Evolutionary conservation across 495 filamentous ascomycete species (phyloP).

Genomic region (Penicillium alfredii): DNA sequence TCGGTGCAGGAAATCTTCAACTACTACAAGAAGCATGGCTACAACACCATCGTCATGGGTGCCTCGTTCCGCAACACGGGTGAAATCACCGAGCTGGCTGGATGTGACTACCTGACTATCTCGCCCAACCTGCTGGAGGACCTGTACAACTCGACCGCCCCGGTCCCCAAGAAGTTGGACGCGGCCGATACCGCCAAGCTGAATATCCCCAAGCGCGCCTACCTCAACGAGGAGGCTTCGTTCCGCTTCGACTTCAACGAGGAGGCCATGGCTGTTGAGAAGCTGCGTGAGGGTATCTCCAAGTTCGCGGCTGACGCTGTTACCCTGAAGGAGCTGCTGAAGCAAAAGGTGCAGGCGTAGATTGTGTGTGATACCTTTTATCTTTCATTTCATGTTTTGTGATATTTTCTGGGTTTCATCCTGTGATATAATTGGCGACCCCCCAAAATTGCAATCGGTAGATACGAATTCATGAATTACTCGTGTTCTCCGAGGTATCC

Average conservation of each 20-base stretch:
- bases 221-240: slow-evolving; percentile 79
- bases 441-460: slow-evolving; percentile 30
- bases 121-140: slow-evolving; percentile 92
- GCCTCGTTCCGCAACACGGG: slow-evolving; percentile 93
- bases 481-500: too few species aligned
- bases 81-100: slow-evolving; percentile 96
- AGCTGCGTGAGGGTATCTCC: slow-evolving; percentile 97
- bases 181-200: slow-evolving; percentile 56
- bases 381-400: too few species aligned
- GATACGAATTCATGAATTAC: slow-evolving; percentile 38
- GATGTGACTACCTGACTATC: slow-evolving; percentile 98
- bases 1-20: slow-evolving; percentile 96
- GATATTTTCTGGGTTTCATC: slow-evolving; percentile 22
- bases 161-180: slow-evolving; percentile 91
- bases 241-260: slow-evolving; percentile 99
- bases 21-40: slow-evolving; percentile 99
- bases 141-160: slow-evolving; percentile 69
- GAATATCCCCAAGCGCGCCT: slow-evolving; percentile 79
- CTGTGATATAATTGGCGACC: slow-evolving; percentile 31
- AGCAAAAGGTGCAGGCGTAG: slow-evolving; percentile 68
- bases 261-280: slow-evolving; percentile 97
- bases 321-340: slow-evolving; percentile 87
- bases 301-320: slow-evolving; percentile 96
- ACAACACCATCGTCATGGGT: slow-evolving; percentile 99
- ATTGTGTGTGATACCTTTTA: slow-evolving; percentile 14